These are phyloP conservation scores for Ceratobasidium sp. DNA, from an alignment of 1,284 basidiomycete genomes.

Conservation along the genomic window DNA sequence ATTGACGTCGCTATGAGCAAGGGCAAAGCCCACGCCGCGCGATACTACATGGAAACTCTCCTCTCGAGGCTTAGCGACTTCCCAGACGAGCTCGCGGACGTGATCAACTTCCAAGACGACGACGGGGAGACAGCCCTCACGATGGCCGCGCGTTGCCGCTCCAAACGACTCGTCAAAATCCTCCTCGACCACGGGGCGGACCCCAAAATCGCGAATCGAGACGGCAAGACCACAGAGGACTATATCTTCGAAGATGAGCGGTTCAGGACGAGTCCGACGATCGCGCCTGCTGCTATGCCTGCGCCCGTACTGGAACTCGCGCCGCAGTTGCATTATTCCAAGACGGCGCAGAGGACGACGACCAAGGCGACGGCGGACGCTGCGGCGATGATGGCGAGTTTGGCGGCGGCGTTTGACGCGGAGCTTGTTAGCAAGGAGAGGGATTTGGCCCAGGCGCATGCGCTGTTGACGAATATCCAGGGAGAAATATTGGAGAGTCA, in stretches of 20 bases:
- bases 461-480: conserved; percentile 89
- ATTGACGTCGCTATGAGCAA: conserved; percentile 99
- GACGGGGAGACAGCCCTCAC: conserved; percentile 99
- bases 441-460: conserved; percentile 91
- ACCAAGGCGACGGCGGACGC: conserved; percentile 89
- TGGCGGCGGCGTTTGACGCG: conserved; percentile 94
- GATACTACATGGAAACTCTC: conserved; percentile 99
- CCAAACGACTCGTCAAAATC: conserved; percentile 96
- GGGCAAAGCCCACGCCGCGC: conserved; percentile 96
- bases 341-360: conserved; percentile 88
- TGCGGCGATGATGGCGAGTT: conserved; percentile 86
- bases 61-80: conserved; percentile 92
- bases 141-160: conserved; percentile 95
- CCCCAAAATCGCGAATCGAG: conserved; percentile 94
- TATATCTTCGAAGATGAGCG: conserved; percentile 99
- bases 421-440: conserved; percentile 94
- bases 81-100: conserved; percentile 96
- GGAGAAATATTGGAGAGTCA: conserved; percentile 92
- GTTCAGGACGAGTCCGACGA: conserved; percentile 68
- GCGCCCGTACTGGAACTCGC: conserved; percentile 59
- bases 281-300: conserved; percentile 17
- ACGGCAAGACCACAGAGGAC: conserved; percentile 98
- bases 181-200: conserved; percentile 97
- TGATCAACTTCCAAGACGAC: conserved; percentile 99
- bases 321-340: conserved; percentile 86